These are phyloP conservation scores for Neoascochyta sp. DNA, from an alignment of 2,329 filamentous ascomycete species.

Conservation along the genomic window DNA sequence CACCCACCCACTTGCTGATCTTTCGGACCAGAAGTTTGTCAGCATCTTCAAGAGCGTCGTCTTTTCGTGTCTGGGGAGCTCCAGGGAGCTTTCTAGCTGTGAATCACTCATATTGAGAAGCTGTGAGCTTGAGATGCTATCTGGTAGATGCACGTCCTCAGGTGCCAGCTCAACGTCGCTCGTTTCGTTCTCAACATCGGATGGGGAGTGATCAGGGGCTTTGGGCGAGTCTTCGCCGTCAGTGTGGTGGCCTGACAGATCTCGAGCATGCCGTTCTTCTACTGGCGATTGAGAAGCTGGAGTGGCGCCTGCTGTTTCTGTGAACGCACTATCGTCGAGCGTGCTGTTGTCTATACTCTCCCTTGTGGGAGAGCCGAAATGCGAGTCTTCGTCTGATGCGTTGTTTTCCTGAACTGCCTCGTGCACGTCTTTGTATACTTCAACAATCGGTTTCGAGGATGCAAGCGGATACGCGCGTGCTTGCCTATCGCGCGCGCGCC, in stretches of 20 bases:
- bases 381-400: constrained; percentile 60
- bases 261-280: constrained; percentile 25
- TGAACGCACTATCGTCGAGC: constrained; percentile 34
- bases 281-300: constrained; percentile 35
- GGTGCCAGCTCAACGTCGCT: constrained; percentile 72
- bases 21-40: constrained; percentile 97
- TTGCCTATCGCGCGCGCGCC: constrained; percentile 70
- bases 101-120: constrained; percentile 52
- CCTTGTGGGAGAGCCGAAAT: constrained; percentile 28
- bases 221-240: constrained; percentile 26
- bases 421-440: constrained; percentile 90
- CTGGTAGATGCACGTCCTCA: constrained; percentile 63
- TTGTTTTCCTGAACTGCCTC: constrained; percentile 84
- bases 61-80: constrained; percentile 88
- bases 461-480: constrained; percentile 84
- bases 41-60: constrained; percentile 92
- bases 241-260: constrained; percentile 10
- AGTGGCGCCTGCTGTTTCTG: constrained; percentile 31
- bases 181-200: constrained; percentile 48
- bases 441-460: constrained; percentile 91
- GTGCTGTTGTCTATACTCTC: constrained; percentile 38
- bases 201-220: constrained; percentile 42
- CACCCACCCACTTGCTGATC: constrained; percentile 91
- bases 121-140: constrained; percentile 56
- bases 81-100: constrained; percentile 59